phyloP scores from a whole-genome alignment of 2,329 filamentous ascomycete genomes.

The Gaeumannomyces sp. region DNA sequence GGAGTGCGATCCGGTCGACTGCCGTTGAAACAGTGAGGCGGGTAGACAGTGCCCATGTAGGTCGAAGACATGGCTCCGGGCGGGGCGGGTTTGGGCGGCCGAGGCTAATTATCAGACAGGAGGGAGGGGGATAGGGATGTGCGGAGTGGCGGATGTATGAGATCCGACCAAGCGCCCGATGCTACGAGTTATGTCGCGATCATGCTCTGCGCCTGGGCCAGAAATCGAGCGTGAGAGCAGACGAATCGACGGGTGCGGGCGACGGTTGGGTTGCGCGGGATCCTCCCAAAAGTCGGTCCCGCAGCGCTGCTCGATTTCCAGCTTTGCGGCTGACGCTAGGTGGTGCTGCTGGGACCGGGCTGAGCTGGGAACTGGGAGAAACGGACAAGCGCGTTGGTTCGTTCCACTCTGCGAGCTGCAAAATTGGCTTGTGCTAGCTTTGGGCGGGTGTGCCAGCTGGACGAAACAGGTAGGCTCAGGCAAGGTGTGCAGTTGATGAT shows the following conservation, averaged over 20 bases:
- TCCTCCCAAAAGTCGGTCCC: neutral
- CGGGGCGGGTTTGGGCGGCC: constrained; percentile 7
- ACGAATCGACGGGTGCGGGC: neutral
- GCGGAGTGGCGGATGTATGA: neutral
- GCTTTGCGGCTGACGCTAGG: neutral
- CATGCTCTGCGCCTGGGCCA: neutral
- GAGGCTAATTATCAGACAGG: constrained; percentile 5
- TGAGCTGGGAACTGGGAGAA: neutral
- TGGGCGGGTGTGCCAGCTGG: too few relatives aligned
- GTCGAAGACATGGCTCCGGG: constrained; percentile 24
- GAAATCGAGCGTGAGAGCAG: neutral
- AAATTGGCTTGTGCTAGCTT: neutral
- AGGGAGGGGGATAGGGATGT: neutral
- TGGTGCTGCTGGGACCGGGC: neutral
- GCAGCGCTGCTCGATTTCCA: neutral
- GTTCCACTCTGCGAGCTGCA: neutral
- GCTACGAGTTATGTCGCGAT: neutral
- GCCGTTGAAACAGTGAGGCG: constrained; percentile 19
- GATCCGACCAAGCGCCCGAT: neutral
- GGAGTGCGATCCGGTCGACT: constrained; percentile 17
- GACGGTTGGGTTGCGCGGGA: neutral
- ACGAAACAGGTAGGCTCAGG: too few relatives aligned
- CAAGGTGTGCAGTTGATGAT: neutral
- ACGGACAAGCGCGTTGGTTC: neutral
- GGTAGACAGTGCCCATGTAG: constrained; percentile 22